Evolutionary conservation across 2,329 filamentous ascomycete genomes (phyloP).

Genomic region (Pseudonectria buxi): DNA sequence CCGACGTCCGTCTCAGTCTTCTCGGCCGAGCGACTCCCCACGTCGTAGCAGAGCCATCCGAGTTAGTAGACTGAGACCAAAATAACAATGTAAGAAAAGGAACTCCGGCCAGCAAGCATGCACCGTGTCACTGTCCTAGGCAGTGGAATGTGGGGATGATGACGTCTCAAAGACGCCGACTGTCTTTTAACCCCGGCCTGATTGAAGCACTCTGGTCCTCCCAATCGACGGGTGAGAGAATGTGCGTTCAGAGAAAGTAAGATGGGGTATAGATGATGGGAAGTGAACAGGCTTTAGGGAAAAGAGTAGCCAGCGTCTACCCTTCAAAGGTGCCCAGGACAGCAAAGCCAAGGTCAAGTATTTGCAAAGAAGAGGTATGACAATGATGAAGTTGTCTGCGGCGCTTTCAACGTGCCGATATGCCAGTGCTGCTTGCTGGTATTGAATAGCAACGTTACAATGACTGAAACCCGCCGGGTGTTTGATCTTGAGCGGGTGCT

Average conservation of each 20-base stretch:
- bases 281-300: conserved; percentile 6
- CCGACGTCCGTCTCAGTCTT: conserved; percentile 19
- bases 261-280: too few species aligned
- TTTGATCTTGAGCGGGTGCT: conserved; percentile 12
- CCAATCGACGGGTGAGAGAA: conserved; percentile 2
- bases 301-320: conserved; percentile 10
- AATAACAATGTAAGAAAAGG: conserved; percentile 14
- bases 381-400: conserved; percentile 7
- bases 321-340: conserved; percentile 8
- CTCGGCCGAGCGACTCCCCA: conserved; percentile 13
- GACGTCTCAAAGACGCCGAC: conserved; percentile 17
- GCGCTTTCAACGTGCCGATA: conserved; percentile 24
- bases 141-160: conserved; percentile 9
- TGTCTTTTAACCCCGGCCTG: too few species aligned
- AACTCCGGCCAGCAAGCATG: conserved; percentile 17
- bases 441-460: conserved; percentile 19
- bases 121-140: conserved; percentile 8
- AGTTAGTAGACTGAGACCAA: conserved; percentile 19
- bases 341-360: conserved; percentile 3
- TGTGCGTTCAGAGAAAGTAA: background rate
- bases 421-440: conserved; percentile 13
- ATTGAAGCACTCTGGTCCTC: too few species aligned
- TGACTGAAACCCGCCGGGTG: conserved; percentile 12
- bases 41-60: conserved; percentile 18
- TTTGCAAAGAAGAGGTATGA: conserved; percentile 7